phyloP scores from a whole-genome alignment of 2,329 filamentous ascomycete genomes.

The Pseudopyrenochaeta lycopersici region DNA sequence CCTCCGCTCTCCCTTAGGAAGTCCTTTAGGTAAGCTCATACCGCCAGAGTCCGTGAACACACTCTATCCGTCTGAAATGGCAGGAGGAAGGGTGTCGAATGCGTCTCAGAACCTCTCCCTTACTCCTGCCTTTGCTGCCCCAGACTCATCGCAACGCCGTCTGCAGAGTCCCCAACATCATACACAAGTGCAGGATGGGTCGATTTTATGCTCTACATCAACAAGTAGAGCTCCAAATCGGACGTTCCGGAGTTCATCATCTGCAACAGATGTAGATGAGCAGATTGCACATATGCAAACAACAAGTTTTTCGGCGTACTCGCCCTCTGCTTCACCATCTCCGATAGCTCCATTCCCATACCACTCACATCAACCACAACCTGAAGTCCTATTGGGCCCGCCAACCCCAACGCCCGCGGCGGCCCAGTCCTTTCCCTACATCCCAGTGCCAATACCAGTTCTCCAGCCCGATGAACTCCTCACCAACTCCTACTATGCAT shows the following conservation, averaged over 20 bases:
- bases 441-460: neutral
- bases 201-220: neutral
- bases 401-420: neutral
- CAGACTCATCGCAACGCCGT: neutral
- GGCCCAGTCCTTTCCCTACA: neutral
- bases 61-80: neutral
- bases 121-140: neutral
- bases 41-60: slow-evolving; percentile 1
- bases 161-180: neutral
- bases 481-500: neutral
- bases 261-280: slow-evolving; percentile 10
- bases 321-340: neutral
- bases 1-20: neutral
- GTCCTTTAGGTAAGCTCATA: neutral
- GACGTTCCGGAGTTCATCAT: slow-evolving; percentile 4
- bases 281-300: neutral
- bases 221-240: neutral
- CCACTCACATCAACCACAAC: neutral
- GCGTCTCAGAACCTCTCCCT: neutral
- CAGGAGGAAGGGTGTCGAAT: neutral
- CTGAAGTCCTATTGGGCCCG: neutral
- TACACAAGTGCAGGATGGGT: neutral
- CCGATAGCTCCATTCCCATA: neutral
- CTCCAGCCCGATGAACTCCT: slow-evolving; percentile 4
- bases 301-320: neutral